Evolutionary conservation across 257 asterid genomes (phyloP).

Genomic region (Scutellaria minor): DNA sequence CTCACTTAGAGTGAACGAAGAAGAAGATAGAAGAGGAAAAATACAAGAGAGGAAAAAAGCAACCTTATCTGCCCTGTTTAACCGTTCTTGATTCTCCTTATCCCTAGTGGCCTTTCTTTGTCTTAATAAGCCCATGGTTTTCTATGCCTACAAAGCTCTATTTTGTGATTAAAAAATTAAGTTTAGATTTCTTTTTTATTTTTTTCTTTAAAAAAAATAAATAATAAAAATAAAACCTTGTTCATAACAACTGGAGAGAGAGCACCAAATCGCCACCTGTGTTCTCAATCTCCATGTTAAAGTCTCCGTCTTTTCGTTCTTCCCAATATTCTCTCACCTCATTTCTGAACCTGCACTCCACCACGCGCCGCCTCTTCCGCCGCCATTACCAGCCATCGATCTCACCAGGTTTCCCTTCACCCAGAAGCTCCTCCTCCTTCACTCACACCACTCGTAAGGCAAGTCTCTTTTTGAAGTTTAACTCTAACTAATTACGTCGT

Average conservation of each 20-base stretch:
- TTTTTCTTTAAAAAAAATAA: too few relatives aligned
- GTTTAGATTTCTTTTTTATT: too few relatives aligned
- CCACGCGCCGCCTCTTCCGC: slow-evolving; percentile 26
- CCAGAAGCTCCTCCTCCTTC: slow-evolving; percentile 34
- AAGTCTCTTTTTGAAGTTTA: background rate
- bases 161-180: too few relatives aligned
- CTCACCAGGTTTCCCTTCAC: slow-evolving; percentile 10
- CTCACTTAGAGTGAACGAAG: slow-evolving; percentile 27
- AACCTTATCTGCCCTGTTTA: slow-evolving; percentile 60
- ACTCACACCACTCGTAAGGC: slow-evolving; percentile 35
- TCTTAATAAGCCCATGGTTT: too few relatives aligned
- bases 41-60: slow-evolving; percentile 33
- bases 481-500: background rate
- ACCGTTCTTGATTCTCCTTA: slow-evolving; percentile 41
- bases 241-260: background rate
- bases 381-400: slow-evolving; percentile 32
- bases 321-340: slow-evolving; percentile 31
- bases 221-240: background rate
- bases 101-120: slow-evolving; percentile 38
- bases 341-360: slow-evolving; percentile 26
- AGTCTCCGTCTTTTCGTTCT: slow-evolving; percentile 34
- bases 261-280: slow-evolving; percentile 30
- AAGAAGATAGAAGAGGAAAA: slow-evolving; percentile 37
- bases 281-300: slow-evolving; percentile 40
- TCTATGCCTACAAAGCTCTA: too few relatives aligned